Percentiles rank a stretch among this genome's conserved stretches.
Conservation (phyloP, 2,329 filamentous ascomycete species). For the Sporothrix euskadiensis region DNA sequence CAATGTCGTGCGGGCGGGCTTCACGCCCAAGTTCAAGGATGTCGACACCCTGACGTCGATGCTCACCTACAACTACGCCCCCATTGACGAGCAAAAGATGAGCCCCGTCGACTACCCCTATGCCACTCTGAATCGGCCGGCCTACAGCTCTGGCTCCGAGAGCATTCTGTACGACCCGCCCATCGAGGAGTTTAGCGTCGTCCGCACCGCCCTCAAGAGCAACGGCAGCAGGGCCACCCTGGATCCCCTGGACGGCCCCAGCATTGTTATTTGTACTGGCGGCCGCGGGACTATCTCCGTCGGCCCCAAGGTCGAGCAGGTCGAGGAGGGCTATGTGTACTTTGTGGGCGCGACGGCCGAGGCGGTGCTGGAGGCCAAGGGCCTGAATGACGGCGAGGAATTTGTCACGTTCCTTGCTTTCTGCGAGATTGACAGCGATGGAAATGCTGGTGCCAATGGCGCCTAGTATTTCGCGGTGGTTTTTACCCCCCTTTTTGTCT, state of each 20-base stretch:
- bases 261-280: slow-evolving; percentile 85
- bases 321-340: slow-evolving; percentile 72
- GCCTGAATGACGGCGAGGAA: slow-evolving; percentile 58
- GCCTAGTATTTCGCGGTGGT: neutral
- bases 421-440: slow-evolving; percentile 69
- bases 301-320: slow-evolving; percentile 74
- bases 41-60: slow-evolving; percentile 84
- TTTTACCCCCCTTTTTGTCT: neutral
- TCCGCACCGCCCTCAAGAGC: slow-evolving; percentile 72
- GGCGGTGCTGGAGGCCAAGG: slow-evolving; percentile 70
- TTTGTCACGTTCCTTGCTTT: slow-evolving; percentile 93
- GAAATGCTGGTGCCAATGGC: slow-evolving; percentile 24
- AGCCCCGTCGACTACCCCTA: slow-evolving; percentile 81
- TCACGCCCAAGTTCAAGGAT: slow-evolving; percentile 99
- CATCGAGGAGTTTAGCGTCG: slow-evolving; percentile 92
- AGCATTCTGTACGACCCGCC: slow-evolving; percentile 86
- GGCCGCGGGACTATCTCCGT: slow-evolving; percentile 84
- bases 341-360: slow-evolving; percentile 89
- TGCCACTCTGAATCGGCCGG: slow-evolving; percentile 74
- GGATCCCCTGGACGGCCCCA: slow-evolving; percentile 82
- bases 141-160: slow-evolving; percentile 74
- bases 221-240: slow-evolving; percentile 81
- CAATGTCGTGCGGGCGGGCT: slow-evolving; percentile 95
- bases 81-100: slow-evolving; percentile 95
- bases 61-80: slow-evolving; percentile 93